Evolutionary conservation across 2,329 filamentous ascomycete species (phyloP), one percentile per base, ranked within the genome.

Genomic region (Fusarium marasasianum): DNA sequence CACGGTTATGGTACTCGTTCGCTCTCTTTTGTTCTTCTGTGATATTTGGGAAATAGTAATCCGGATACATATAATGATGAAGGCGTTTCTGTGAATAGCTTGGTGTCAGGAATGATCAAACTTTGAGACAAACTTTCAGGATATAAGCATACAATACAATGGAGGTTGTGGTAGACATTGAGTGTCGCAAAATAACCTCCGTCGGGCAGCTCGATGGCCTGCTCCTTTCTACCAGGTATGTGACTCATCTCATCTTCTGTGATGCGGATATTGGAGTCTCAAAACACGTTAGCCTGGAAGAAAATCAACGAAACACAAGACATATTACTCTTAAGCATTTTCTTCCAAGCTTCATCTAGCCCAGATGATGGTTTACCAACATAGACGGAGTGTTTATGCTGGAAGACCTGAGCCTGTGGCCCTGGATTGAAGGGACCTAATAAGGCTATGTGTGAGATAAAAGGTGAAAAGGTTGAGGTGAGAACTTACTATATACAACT

Each of bases 391-490:
- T 38, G 50, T 12, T 38, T 15, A 26, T 53, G 50, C 6, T 38
- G 50, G 50, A 53, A 53, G 18, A 38, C 18, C 13, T 17, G 9
- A 0, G n/a, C 33, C 0, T 12, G 17, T 17, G 33, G 50, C 8
- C 50, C 33, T 4, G 50, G 50, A 8, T 17, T 53, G n/a, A 37
- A 53, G 3, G 50, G 33, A 1, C 3, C 50, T 38, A 20, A 5
- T 0, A 26, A 26, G 3, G 5, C 18, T 15, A 2, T 1, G 5
- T 10, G 33, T 37, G 18, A 53, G 50, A 26, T 12, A 0, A 6
- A 20, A 15, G 8, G 4, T 11, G 5, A 22, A 8, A 8, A 13
- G 44, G 5, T 26, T 26, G 9, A 6, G 10, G 2, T 26, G 33
- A 26, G 18, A 9, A 37, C 50, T 38, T 38, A 53, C 50, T 53